Conservation (phyloP, 768 basidiomycete species). For the Rhodotorula babjevae region DNA sequence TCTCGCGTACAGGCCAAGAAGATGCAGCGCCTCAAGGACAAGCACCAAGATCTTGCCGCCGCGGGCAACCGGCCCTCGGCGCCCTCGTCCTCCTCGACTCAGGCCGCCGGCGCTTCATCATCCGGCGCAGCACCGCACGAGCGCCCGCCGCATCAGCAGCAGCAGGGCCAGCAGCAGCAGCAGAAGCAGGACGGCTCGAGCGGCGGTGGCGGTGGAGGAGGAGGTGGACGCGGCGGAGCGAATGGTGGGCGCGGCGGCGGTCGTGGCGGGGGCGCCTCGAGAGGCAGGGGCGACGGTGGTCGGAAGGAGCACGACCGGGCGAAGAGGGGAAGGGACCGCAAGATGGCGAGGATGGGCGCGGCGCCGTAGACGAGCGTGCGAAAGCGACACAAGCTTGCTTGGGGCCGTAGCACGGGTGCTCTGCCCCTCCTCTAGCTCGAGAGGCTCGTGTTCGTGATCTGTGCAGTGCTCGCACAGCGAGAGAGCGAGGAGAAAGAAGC, state of each 20-base stretch:
- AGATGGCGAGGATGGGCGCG: slow-evolving; percentile 58
- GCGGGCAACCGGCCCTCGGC: slow-evolving; percentile 19
- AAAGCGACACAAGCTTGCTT: too few species aligned
- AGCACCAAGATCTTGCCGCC: slow-evolving; percentile 66
- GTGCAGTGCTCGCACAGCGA: too few species aligned
- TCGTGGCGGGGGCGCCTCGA: background rate
- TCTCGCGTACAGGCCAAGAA: slow-evolving; percentile 56
- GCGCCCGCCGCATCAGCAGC: background rate
- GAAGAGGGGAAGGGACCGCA: slow-evolving; percentile 81
- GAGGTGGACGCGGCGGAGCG: slow-evolving; percentile 39
- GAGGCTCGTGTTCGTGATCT: too few species aligned
- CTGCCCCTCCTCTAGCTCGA: too few species aligned
- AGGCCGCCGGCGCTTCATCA: background rate
- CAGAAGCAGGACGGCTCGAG: slow-evolving; percentile 43
- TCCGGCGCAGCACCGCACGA: background rate
- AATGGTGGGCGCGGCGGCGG: background rate
- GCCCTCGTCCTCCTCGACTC: background rate
- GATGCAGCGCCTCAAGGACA: slow-evolving; percentile 67
- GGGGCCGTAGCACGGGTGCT: too few species aligned
- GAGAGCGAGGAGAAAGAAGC: too few species aligned
- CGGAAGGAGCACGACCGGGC: slow-evolving; percentile 21
- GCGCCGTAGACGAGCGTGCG: background rate
- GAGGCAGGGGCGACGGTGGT: slow-evolving; percentile 16
- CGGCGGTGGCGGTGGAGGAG: slow-evolving; percentile 51
- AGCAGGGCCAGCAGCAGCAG: slow-evolving; percentile 4